Percentiles rank a stretch among this genome's conserved stretches.
Evolutionary conservation across 306 rosid genomes (phyloP).

Genomic region (Vigna trinervia): DNA sequence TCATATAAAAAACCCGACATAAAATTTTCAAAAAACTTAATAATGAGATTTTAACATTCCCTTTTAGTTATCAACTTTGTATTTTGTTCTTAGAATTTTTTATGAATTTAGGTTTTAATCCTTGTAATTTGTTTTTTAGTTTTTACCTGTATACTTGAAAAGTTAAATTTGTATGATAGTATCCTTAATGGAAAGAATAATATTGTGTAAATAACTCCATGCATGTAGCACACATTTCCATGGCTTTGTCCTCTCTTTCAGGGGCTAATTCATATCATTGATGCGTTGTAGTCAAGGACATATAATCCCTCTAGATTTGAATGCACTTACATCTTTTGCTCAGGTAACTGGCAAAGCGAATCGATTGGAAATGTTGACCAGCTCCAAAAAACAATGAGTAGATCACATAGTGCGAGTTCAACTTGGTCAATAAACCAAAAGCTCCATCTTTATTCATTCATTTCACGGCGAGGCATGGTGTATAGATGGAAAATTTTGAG

Average conservation of each 20-base stretch:
- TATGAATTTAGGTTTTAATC: too few relatives aligned
- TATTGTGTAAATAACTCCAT: neutral
- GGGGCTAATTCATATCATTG: conserved; percentile 1
- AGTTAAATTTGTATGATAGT: neutral
- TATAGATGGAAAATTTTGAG: conserved; percentile 10
- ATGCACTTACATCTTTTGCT: neutral
- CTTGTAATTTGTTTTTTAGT: neutral
- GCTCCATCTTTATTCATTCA: neutral
- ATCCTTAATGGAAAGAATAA: neutral
- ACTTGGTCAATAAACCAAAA: conserved; percentile 30
- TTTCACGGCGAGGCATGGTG: conserved; percentile 13
- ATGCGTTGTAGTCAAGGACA: conserved; percentile 26
- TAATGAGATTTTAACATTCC: too few relatives aligned
- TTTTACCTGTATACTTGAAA: neutral
- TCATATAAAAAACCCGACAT: too few relatives aligned
- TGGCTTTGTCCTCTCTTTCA: conserved; percentile 30
- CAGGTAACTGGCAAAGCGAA: conserved; percentile 28
- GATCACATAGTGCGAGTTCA: neutral
- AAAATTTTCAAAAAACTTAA: too few relatives aligned
- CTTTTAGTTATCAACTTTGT: too few relatives aligned
- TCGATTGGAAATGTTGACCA: conserved; percentile 9
- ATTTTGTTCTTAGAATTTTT: too few relatives aligned
- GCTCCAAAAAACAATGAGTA: neutral
- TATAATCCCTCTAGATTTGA: conserved; percentile 19
- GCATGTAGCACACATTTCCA: conserved; percentile 6